These are phyloP conservation scores for Yarrowia yakushimensis DNA, from an alignment of 805 yeast species.

Conservation along the genomic window DNA sequence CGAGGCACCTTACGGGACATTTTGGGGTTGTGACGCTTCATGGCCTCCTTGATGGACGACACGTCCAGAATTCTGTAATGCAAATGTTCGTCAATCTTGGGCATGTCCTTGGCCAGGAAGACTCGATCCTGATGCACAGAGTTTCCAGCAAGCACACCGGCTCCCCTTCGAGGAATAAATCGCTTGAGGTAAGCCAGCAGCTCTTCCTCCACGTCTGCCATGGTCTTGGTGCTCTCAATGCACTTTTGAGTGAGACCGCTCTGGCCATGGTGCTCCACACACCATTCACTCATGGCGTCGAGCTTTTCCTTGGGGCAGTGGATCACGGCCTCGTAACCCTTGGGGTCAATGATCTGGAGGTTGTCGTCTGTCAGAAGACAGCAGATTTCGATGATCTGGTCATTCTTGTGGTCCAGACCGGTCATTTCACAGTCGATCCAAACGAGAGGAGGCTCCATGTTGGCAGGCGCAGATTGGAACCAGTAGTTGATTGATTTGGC, in stretches of 20 bases:
- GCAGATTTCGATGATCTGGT: conserved; percentile 86
- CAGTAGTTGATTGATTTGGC: not conserved
- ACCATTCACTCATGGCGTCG: conserved; percentile 31
- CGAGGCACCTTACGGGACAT: conserved; percentile 55
- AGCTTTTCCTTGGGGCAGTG: conserved; percentile 56
- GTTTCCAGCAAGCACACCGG: conserved; percentile 84
- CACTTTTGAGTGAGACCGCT: conserved; percentile 75
- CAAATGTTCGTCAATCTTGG: conserved; percentile 53
- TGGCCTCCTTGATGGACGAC: conserved; percentile 77
- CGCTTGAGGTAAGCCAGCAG: conserved; percentile 57
- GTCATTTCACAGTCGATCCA: conserved; percentile 99
- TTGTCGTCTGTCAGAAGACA: conserved; percentile 85
- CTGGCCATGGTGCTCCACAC: conserved; percentile 14
- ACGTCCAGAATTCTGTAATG: conserved; percentile 88
- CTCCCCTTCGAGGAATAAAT: conserved; percentile 49
- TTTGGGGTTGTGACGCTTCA: conserved; percentile 68
- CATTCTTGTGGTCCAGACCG: conserved; percentile 77
- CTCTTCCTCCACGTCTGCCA: conserved; percentile 61
- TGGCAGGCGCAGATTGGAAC: not conserved
- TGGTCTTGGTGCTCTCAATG: conserved; percentile 50
- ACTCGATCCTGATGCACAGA: conserved; percentile 87
- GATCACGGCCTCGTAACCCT: conserved; percentile 78
- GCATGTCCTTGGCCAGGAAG: conserved; percentile 81
- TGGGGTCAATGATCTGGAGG: conserved; percentile 61
- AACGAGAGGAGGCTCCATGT: conserved; percentile 41